Evolutionary conservation across 345 rosid species (phyloP), one percentile per base, ranked within the genome.

Genomic region (Brassica juncea): DNA sequence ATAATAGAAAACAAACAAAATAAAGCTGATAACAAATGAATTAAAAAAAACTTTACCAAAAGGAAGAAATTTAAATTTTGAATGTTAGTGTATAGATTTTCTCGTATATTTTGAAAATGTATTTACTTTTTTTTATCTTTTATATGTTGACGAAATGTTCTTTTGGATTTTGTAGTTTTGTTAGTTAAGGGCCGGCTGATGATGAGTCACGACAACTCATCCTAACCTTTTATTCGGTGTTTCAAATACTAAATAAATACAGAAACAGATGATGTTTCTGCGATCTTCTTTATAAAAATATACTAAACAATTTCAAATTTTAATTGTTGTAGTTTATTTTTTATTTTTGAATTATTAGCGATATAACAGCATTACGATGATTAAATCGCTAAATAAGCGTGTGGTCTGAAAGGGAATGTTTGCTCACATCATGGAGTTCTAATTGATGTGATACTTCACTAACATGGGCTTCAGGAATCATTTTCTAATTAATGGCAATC

Each of bases 181-280:
- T 66, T 39, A 12, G 73, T 66, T 44, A 31, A 73, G 55, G 75
- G 79, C 47, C 82, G 79, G 66, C 75, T 74, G 71, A 14, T 47
- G 58, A 61, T 74, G 66, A 74, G 71, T 74, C 75, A 80, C 61
- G 71, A 80, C 82, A 80, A 74, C 79, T 80, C 83, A 80, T 69
- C 7, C 7, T 34, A 68, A 73, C 25, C 34, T 34, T 68, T 72
- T 16, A 30, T 21, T 78, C 30, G 14, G 15, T 78, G 72, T 66
- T 62, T 72, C 73, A 34, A 23, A 19, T 19, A 19, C 19, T 19
- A 19, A 19, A 68, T 34, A 74, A 69, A 65, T 4, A 14, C 19
- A 68, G 4, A 16, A 62, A 59, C 15, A 28, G 39, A 72, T 58
- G 68, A 68, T 31, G 68, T 39, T 59, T 72, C 69, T 31, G 8